Evolutionary conservation across 139 green algal genomes (phyloP).

Genomic region (Coelastrella sp.): DNA sequence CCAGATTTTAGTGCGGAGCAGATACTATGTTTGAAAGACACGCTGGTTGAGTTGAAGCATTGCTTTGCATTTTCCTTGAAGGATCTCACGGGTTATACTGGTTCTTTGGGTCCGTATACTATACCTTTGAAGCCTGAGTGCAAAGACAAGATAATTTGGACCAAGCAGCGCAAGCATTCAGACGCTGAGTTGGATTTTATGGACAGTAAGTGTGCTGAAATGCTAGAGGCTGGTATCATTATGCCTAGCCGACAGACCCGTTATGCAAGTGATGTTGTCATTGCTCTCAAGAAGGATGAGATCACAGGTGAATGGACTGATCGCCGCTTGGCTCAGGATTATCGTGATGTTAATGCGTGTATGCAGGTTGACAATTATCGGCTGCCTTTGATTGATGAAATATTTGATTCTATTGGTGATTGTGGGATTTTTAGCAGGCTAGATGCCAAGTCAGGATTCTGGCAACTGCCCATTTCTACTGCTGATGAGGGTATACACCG

Average conservation of each 20-base stretch:
- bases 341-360: background rate
- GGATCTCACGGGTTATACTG: constrained; percentile 6
- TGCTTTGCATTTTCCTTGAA: background rate
- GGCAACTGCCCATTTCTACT: background rate
- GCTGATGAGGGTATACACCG: background rate
- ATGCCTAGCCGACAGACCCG: background rate
- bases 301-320: constrained; percentile 5
- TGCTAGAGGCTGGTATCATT: background rate
- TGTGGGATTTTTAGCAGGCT: background rate
- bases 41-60: constrained; percentile 5
- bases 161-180: background rate
- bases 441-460: background rate
- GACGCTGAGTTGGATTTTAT: background rate
- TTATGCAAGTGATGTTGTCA: background rate
- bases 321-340: background rate
- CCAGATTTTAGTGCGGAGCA: background rate
- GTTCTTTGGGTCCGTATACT: background rate
- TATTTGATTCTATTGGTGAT: constrained; percentile 6
- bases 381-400: background rate
- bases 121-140: background rate
- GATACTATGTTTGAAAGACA: background rate
- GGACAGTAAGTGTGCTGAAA: constrained; percentile 10
- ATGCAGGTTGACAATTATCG: background rate
- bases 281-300: constrained; percentile 12
- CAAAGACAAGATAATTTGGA: background rate